Base-by-base conservation (phyloP, 2,329 filamentous ascomycete species). In the Akanthomyces lecanii region DNA sequence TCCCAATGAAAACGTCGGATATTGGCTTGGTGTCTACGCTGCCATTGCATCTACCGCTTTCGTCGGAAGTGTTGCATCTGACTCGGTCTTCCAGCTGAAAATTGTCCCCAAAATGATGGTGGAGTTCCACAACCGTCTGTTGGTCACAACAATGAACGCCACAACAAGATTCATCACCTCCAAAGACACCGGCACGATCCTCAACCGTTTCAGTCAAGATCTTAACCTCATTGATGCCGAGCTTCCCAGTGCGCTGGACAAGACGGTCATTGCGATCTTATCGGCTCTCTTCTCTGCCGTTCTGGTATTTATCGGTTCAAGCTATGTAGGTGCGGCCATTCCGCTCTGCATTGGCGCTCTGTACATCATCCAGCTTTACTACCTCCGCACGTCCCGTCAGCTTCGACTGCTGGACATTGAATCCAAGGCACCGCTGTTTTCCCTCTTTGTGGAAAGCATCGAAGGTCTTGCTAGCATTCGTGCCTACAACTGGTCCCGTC, bases 221-320 rank as follows among this genome's bases (percentile, higher is more conserved):
- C 73, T 78, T 62, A 72, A 74, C 0, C 65, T 78, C 4, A 70
- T 78, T 28, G 76, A 77, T 63, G 71, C 70, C 23, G 73, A 76
- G 53, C 66, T 78, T 2, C 75, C 76, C 0, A 64, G 69, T 44
- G 65, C 74, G 5, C 55, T 75, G 8, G 65, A 71, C 42, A 72
- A 73, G 47, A 64, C 71, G 0, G 51, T 67, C 5, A 55, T 71
- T 33, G 64, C 67, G 11, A 40, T 67, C 40, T 67, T 71, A 16
- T 65, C 65, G 5, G 61, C 62, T 8, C 23, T 74, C 1, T 71
- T 68, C 47, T 72, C 73, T 0, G 72, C 70, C 12, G 70, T 75
- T 1, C 69, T 84, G 0, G 77, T 85, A 5, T 76, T 77, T 4
- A 71, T 76, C 0, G 76, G 78, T 2, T 79, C 83, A 2, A 77